Conservation (phyloP, 192 early-diverging fungal species). For the Dimargaris cristalligena region DNA sequence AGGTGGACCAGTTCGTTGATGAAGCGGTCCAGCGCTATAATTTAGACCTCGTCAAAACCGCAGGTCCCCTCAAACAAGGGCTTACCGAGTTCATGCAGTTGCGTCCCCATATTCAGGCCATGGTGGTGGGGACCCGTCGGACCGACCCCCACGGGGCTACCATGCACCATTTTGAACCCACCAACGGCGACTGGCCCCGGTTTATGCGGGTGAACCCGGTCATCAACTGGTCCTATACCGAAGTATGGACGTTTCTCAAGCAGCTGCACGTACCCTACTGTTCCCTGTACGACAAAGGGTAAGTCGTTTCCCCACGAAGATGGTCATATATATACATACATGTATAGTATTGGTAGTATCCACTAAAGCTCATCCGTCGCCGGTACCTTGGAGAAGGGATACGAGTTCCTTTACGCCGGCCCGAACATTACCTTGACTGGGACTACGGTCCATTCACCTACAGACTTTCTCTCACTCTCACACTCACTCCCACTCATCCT, state of each 20-base stretch:
- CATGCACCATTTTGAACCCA: constrained; percentile 31
- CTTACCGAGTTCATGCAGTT: constrained; percentile 49
- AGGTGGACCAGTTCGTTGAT: constrained; percentile 78
- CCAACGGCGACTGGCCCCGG: constrained; percentile 78
- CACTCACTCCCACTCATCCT: neutral
- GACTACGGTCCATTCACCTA: neutral
- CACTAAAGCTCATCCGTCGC: neutral
- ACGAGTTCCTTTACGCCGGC: neutral
- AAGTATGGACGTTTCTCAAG: constrained; percentile 67
- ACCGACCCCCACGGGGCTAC: constrained; percentile 53
- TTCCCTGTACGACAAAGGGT: constrained; percentile 75
- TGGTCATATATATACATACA: neutral
- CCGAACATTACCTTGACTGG: neutral
- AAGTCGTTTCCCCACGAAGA: constrained; percentile 10
- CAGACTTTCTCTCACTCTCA: constrained; percentile 6
- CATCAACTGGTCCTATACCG: constrained; percentile 71
- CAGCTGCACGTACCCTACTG: constrained; percentile 62
- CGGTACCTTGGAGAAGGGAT: too few species aligned
- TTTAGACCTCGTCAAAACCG: constrained; percentile 43
- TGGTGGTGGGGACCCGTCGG: constrained; percentile 67
- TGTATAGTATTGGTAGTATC: neutral
- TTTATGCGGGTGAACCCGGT: constrained; percentile 87
- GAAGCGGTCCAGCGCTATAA: constrained; percentile 49
- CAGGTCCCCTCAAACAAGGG: constrained; percentile 60
- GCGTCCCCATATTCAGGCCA: constrained; percentile 39